phyloP scores from a whole-genome alignment of 495 filamentous ascomycete species.

The Geoglossum glabrum region DNA sequence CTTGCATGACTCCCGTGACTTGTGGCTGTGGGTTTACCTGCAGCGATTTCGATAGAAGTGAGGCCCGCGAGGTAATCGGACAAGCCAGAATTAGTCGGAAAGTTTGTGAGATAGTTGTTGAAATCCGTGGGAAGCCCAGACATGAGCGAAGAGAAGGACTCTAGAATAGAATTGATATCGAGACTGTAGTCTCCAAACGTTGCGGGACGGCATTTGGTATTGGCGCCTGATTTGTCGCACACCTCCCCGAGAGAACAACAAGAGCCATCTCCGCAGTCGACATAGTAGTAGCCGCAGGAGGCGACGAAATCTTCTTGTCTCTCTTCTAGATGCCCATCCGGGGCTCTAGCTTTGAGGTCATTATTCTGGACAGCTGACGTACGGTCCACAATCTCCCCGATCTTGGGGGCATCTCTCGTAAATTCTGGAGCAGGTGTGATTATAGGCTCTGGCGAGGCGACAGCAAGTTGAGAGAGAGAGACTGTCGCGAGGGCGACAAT shows the following conservation, averaged over 20 bases:
- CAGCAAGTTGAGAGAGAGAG: not conserved
- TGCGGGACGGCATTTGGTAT: not conserved
- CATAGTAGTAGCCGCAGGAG: not conserved
- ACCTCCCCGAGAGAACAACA: not conserved
- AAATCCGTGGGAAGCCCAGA: not conserved
- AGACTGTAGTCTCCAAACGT: not conserved
- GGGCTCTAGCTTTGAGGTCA: not conserved
- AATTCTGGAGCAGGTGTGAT: not conserved
- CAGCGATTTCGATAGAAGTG: not conserved
- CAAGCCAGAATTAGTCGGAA: not conserved
- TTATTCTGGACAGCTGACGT: not conserved
- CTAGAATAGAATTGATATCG: not conserved
- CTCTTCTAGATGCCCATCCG: not conserved
- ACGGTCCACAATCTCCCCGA: not conserved
- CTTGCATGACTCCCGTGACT: not conserved
- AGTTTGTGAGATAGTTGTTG: not conserved
- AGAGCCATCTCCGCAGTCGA: not conserved
- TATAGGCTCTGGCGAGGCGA: not conserved
- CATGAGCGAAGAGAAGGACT: not conserved
- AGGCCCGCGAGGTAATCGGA: not conserved
- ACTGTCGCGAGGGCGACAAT: not conserved
- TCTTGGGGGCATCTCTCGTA: not conserved
- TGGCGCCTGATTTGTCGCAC: not conserved
- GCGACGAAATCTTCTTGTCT: not conserved
- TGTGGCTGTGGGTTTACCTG: not conserved